Base-by-base conservation (phyloP, 2,329 filamentous ascomycete species). In the Cercospora sesami region DNA sequence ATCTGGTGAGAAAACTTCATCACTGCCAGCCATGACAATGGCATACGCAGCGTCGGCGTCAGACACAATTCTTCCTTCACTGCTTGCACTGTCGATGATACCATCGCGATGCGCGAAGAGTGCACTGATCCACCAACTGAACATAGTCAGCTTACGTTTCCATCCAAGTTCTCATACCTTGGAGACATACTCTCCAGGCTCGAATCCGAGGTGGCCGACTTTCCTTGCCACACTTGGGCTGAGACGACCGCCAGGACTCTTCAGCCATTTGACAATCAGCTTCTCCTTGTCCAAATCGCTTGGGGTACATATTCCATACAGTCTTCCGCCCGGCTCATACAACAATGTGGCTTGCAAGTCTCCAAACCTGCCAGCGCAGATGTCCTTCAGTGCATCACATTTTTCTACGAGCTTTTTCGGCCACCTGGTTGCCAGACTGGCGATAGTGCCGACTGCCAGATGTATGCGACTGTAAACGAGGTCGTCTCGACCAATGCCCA, bases 101-200 rank as follows among this genome's bases (percentile, higher is more conserved):
- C 83, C 83, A 58, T 79, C 82, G 33, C 80, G 78, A 53, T 81
- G 80, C 6, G 83, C 83, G 67, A 84, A 84, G 14, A 83, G 73
- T 26, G 80, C 71, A 61, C 80, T 82, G 69, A 85, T 82, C 83
- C 83, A 85, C 83, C 83, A 85, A 30, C 82, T 84, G 53, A 21
- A 18, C 45, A 21, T 28, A 39, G 57, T 48, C 30, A 53, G 23
- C 30, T 59, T 23, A 58, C n/a, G 3, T 23, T 28, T 10, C 14
- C 31, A 36, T 39, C 4, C 48, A 16, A 53, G 12, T 4, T n/a
- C 12, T 28, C 2, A 10, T 28, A 28, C 1, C 39, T 6, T 39
- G 12, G 53, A 33, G 14, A 14, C 63, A 2, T 68, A 84, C 82
- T 80, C 76, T 75, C 83, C 83, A 65, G 82, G 76, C n/a, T 68